phyloP scores from a whole-genome alignment of 2,329 filamentous ascomycete genomes.

The Falciphora oryzae region DNA sequence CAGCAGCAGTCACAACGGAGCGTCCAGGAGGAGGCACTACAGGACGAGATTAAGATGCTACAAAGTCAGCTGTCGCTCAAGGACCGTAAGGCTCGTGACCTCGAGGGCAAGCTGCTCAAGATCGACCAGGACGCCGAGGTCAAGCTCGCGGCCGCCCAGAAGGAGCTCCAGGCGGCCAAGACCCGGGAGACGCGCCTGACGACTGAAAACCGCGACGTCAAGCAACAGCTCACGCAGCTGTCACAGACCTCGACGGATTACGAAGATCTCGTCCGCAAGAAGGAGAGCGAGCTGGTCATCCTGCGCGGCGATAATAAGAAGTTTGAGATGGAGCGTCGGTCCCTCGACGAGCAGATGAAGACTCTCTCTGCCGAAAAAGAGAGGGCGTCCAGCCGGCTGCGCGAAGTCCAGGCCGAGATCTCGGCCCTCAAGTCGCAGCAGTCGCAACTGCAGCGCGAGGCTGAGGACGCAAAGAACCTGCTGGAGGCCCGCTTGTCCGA shows the following conservation, averaged over 20 bases:
- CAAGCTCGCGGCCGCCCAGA: constrained; percentile 71
- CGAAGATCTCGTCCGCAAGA: constrained; percentile 86
- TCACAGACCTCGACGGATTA: constrained; percentile 92
- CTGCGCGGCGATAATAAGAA: constrained; percentile 80
- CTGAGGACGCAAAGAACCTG: constrained; percentile 77
- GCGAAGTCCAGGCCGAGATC: constrained; percentile 81
- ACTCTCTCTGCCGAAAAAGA: constrained; percentile 71
- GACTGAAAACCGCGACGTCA: constrained; percentile 75
- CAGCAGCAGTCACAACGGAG: constrained; percentile 66
- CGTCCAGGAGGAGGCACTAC: constrained; percentile 68
- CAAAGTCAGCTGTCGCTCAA: constrained; percentile 85
- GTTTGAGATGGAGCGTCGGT: constrained; percentile 72
- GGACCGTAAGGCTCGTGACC: constrained; percentile 81
- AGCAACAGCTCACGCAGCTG: constrained; percentile 79
- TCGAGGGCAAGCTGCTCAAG: constrained; percentile 78
- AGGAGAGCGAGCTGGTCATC: constrained; percentile 86
- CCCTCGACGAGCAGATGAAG: constrained; percentile 73
- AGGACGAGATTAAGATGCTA: constrained; percentile 83
- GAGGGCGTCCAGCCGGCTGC: constrained; percentile 66
- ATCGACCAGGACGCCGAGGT: constrained; percentile 85
- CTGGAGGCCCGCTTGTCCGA: constrained; percentile 86
- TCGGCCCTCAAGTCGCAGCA: constrained; percentile 83
- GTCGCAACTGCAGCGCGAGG: constrained; percentile 78
- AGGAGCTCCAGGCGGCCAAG: constrained; percentile 70
- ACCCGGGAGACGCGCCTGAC: constrained; percentile 69